Percentiles rank a stretch among this genome's conserved stretches.
These are phyloP conservation scores for Picea abies DNA, from an alignment of 83 land plant genomes.

Conservation along the genomic window DNA sequence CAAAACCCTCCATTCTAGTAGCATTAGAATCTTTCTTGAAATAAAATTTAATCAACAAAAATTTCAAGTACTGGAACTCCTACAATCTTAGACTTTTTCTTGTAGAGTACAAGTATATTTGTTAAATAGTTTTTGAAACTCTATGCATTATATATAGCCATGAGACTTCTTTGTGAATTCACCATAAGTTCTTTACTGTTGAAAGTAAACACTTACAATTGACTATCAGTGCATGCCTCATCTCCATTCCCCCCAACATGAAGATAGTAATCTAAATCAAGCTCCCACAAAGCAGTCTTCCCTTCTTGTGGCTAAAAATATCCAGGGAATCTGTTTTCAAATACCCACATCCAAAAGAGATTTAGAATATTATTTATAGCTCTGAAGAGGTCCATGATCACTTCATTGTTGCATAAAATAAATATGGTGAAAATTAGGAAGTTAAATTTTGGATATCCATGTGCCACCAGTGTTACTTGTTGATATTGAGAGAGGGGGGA, in stretches of 20 bases:
- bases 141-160: not conserved
- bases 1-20: not conserved
- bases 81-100: not conserved
- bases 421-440: not conserved
- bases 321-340: not conserved
- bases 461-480: no score
- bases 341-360: not conserved
- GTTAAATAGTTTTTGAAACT: not conserved
- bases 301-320: slow-evolving; percentile 96
- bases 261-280: slow-evolving; percentile 48
- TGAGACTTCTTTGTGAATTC: not conserved
- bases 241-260: no score
- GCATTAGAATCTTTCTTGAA: not conserved
- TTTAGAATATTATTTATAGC: not conserved
- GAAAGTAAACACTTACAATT: no score
- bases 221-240: no score
- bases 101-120: not conserved
- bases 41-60: not conserved
- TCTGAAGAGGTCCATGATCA: not conserved
- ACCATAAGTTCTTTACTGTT: no score
- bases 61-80: not conserved
- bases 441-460: no score
- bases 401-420: not conserved
- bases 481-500: no score
- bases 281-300: slow-evolving; percentile 96